Evolutionary conservation across 768 basidiomycete genomes (phyloP).

Genomic region (Cystobasidium onofrii): DNA sequence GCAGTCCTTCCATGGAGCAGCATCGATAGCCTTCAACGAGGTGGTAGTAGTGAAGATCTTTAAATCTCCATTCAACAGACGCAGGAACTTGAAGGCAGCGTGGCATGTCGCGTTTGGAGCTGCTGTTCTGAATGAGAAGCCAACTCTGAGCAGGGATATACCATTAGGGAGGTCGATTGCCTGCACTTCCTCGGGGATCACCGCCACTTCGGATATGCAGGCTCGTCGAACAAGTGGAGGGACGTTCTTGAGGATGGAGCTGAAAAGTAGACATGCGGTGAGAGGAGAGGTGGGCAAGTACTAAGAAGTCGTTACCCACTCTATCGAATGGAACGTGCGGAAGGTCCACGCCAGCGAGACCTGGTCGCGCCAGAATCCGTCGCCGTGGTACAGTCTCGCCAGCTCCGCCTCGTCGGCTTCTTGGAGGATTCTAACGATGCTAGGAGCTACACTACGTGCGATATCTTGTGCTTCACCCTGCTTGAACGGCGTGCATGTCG

Average conservation of each 20-base stretch:
- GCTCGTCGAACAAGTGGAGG: constrained; percentile 12
- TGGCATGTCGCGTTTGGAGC: background rate
- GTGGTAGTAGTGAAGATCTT: constrained; percentile 21
- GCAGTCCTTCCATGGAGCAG: constrained; percentile 1
- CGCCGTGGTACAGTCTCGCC: background rate
- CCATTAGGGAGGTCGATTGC: constrained; percentile 2
- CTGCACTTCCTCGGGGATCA: background rate
- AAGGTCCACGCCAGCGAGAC: constrained; percentile 5
- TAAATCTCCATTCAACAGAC: constrained; percentile 8
- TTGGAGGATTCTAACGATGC: background rate
- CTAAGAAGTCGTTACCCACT: background rate
- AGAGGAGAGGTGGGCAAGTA: no score
- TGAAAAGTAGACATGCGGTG: no score
- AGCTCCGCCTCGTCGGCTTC: background rate
- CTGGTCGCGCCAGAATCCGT: constrained; percentile 24
- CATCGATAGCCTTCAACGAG: background rate
- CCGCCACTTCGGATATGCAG: background rate
- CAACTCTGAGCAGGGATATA: background rate
- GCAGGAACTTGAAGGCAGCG: constrained; percentile 9
- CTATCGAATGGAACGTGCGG: background rate
- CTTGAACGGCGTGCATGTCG: background rate
- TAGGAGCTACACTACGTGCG: background rate
- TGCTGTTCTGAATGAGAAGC: constrained; percentile 2
- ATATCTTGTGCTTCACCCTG: background rate
- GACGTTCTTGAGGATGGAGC: background rate